Evolutionary conservation across 2,329 filamentous ascomycete genomes (phyloP).

Genomic region (Trichoderma atrobrunneum): DNA sequence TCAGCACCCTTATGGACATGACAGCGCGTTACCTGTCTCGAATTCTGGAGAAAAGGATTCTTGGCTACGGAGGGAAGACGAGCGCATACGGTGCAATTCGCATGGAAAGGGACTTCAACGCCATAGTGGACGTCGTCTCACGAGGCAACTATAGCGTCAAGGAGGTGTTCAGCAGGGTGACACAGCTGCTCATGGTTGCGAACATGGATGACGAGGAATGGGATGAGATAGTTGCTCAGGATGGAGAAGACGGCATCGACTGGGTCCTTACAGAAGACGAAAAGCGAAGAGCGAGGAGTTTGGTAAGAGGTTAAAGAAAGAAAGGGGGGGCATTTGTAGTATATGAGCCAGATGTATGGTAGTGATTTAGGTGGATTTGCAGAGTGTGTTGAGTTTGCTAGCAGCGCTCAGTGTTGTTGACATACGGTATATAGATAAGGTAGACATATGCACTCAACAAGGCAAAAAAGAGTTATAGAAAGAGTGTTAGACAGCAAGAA

Average conservation of each 20-base stretch:
- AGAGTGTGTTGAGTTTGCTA: neutral
- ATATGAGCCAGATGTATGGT: neutral
- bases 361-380: neutral
- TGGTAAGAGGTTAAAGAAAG: constrained; percentile 47
- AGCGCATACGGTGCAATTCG: constrained; percentile 79
- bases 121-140: constrained; percentile 66
- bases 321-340: neutral
- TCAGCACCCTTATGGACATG: constrained; percentile 69
- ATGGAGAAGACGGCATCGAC: constrained; percentile 61
- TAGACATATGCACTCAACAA: neutral
- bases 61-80: constrained; percentile 73
- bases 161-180: constrained; percentile 72
- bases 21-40: constrained; percentile 73
- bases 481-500: neutral
- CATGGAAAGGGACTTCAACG: constrained; percentile 79
- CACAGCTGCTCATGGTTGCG: constrained; percentile 79
- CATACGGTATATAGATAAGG: neutral
- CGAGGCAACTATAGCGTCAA: constrained; percentile 73
- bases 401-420: neutral
- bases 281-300: constrained; percentile 65
- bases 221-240: constrained; percentile 63
- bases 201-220: constrained; percentile 97
- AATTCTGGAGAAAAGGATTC: constrained; percentile 83
- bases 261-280: constrained; percentile 75
- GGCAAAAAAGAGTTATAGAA: neutral